Evolutionary conservation across 208 protist genomes (phyloP).

Genomic region (Naegleria fowleri): DNA sequence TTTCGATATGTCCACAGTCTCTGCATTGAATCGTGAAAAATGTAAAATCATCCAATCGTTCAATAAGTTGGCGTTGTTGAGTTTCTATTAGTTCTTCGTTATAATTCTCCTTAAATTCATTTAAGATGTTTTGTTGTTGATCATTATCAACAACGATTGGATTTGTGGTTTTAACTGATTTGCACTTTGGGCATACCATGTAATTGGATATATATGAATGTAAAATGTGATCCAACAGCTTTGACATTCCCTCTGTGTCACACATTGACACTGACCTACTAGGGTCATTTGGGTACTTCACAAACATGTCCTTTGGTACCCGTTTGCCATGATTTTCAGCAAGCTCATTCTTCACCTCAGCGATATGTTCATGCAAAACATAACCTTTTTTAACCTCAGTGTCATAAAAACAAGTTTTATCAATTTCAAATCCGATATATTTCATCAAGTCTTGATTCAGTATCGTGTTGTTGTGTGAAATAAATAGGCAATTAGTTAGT

Average conservation of each 20-base stretch:
- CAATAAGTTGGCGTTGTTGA: background rate
- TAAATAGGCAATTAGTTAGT: too few relatives aligned
- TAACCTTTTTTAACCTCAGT: background rate
- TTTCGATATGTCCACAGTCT: background rate
- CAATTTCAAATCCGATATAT: background rate
- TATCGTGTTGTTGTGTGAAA: too few relatives aligned
- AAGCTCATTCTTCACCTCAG: background rate
- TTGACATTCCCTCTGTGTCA: background rate
- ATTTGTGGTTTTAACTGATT: background rate
- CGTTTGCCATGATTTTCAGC: background rate
- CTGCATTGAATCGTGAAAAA: background rate
- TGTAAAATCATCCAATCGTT: slow-evolving; percentile 12
- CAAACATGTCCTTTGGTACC: background rate
- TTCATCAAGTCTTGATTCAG: background rate
- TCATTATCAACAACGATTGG: background rate
- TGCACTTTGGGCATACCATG: background rate
- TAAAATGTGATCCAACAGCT: background rate
- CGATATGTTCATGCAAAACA: background rate
- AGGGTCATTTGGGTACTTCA: background rate
- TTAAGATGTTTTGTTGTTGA: background rate
- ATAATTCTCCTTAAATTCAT: background rate
- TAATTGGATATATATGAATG: background rate
- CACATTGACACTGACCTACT: background rate
- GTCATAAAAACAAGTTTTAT: background rate
- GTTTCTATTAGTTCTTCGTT: background rate